Evolutionary conservation across 2,329 filamentous ascomycete genomes (phyloP), one percentile per base, ranked within the genome.

Genomic region (Calonectria fujianensis): DNA sequence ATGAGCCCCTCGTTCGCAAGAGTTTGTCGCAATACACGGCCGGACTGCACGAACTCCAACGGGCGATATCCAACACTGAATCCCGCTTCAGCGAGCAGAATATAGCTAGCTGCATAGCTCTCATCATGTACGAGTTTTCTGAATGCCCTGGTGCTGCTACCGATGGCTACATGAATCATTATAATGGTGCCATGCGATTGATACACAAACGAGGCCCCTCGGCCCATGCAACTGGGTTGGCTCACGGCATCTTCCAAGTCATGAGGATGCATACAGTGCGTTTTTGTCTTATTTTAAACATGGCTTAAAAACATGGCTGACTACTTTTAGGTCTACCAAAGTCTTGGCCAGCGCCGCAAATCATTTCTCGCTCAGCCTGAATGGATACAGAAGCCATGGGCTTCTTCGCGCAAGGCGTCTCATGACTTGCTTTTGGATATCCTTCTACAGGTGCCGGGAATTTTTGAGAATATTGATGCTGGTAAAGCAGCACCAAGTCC

Each of bases 241-340:
- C 72, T 1, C 72, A 74, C 24, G 64, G 51, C 29, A 31, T 74
- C 16, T 54, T 74, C 20, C 72, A 74, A 27, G 48, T 64, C 2
- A n/a, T 74, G 29, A 64, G 72, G 20, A 72, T 74, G 64, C 72
- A 74, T n/a, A 29, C 72, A 6, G 72, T 74, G 32, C 64, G 72
- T 59, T 52, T 14, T 18, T 18, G 8, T 13, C 13, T 27, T n/a
- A 45, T n/a, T 20, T n/a, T 45, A n/a, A 6, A n/a, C 18, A 18
- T 45, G 41, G 18, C 1, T 18, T 45, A n/a, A n/a, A n/a, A 9
- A 9, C 6, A n/a, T 45, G 7, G 0, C 39, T 39, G 5, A 31
- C 35, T 37, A 18, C 16, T 18, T 61, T 18, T n/a, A 74, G 72
- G 45, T 57, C 8, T 74, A 50, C 27, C 61, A 74, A 7, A 65